A percentile compares a stretch with the other conserved stretches of the same genome.
Evolutionary conservation across 2,329 filamentous ascomycete species (phyloP).

Genomic region (Teratosphaeria gauchensis): DNA sequence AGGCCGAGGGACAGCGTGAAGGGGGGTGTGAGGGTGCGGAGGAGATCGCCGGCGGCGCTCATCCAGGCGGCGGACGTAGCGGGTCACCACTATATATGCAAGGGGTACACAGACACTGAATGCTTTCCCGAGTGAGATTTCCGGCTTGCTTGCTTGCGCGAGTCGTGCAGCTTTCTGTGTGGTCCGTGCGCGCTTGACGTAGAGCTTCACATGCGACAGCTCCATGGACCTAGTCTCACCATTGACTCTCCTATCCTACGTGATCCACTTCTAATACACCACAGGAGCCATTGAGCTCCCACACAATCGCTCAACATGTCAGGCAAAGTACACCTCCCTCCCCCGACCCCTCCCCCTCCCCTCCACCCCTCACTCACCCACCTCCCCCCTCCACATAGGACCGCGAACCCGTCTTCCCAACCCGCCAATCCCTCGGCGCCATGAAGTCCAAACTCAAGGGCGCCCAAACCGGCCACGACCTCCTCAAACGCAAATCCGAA

Average conservation of each 20-base stretch:
- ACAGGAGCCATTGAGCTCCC: not conserved
- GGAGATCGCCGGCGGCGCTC: slow-evolving; percentile 40
- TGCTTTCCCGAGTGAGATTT: not conserved
- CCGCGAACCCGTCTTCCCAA: slow-evolving; percentile 93
- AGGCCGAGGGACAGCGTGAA: slow-evolving; percentile 17
- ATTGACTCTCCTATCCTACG: not conserved
- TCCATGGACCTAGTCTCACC: not conserved
- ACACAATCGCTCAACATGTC: not conserved
- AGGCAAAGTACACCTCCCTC: not conserved
- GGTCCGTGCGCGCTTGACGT: not conserved
- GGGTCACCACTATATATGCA: not conserved
- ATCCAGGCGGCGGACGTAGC: not conserved
- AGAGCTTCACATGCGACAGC: not conserved
- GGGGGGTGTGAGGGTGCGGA: slow-evolving; percentile 29
- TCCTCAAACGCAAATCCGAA: slow-evolving; percentile 96
- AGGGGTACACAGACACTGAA: not conserved
- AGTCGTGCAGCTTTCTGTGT: not conserved
- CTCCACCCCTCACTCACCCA: not conserved
- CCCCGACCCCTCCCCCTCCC: not conserved
- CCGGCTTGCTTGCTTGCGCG: not conserved
- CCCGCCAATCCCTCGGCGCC: slow-evolving; percentile 86
- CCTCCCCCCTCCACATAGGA: slow-evolving; percentile 49
- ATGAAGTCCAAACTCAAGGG: slow-evolving; percentile 98
- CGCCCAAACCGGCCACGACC: slow-evolving; percentile 66
- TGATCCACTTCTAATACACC: not conserved